A percentile compares a stretch with the other conserved stretches of the same genome.
Evolutionary conservation across 371 early-diverging fungal species (phyloP).

Genomic region (Mucor lusitanicus): DNA sequence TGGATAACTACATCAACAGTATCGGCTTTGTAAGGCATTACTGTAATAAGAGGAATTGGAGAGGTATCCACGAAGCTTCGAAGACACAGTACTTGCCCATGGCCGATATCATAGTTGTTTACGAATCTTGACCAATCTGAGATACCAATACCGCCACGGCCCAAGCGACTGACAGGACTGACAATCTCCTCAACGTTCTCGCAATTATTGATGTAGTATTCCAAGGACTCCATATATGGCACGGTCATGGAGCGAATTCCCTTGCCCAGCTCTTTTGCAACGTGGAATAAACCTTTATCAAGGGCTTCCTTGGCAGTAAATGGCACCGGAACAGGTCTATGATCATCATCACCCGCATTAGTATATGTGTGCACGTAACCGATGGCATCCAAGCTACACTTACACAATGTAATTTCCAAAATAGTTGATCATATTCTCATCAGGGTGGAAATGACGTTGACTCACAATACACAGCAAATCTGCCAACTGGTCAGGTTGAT

Average conservation of each 20-base stretch:
- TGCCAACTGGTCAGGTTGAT: not conserved
- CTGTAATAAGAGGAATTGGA: conserved; percentile 11
- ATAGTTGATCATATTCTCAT: conserved; percentile 19
- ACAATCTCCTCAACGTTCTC: conserved; percentile 3
- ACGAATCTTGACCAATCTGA: conserved; percentile 22
- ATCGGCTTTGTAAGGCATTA: conserved; percentile 5
- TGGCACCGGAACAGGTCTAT: conserved; percentile 9
- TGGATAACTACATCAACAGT: conserved; percentile 13
- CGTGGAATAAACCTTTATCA: conserved; percentile 1
- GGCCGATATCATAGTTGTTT: conserved; percentile 7
- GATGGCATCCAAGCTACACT: not conserved
- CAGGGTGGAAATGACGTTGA: conserved; percentile 12
- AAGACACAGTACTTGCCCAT: conserved; percentile 3
- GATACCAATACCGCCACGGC: conserved; percentile 11
- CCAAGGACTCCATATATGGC: conserved; percentile 22
- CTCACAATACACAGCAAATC: conserved; percentile 13
- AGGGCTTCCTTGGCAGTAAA: conserved; percentile 2
- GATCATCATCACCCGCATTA: not conserved
- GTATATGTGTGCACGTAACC: not conserved
- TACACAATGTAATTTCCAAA: conserved; percentile 20
- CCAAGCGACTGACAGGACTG: conserved; percentile 4
- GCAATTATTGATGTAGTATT: conserved; percentile 13
- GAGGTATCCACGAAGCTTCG: conserved; percentile 20
- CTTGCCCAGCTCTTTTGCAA: conserved; percentile 5
- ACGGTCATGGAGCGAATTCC: not conserved